Evolutionary conservation across 495 filamentous ascomycete genomes (phyloP).

Genomic region (Lepidopterella palustris): DNA sequence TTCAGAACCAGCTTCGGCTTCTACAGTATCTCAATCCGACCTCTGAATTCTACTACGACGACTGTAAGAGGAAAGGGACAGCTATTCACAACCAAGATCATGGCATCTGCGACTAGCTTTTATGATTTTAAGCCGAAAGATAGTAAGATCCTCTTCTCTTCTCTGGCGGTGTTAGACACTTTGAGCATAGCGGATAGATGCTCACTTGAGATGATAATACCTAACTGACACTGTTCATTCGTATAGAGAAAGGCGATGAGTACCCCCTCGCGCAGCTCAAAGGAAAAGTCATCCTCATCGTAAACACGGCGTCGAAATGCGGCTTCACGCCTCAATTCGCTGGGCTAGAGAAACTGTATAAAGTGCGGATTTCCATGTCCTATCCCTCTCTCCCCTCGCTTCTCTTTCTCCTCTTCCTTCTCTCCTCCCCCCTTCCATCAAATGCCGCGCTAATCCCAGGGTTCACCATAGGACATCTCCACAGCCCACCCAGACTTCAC

Average conservation of each 20-base stretch:
- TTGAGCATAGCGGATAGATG: not conserved
- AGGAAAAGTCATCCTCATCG: slow-evolving; percentile 88
- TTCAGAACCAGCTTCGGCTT: too few relatives aligned
- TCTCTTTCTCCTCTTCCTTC: not conserved
- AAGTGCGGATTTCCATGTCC: too few relatives aligned
- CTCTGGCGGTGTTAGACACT: not conserved
- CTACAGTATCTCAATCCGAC: not conserved
- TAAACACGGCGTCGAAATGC: slow-evolving; percentile 99
- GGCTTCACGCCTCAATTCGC: slow-evolving; percentile 97
- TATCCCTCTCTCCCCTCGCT: not conserved
- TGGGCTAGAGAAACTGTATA: slow-evolving; percentile 85
- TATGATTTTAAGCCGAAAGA: slow-evolving; percentile 80
- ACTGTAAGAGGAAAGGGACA: not conserved
- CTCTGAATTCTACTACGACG: not conserved
- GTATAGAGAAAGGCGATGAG: slow-evolving; percentile 64
- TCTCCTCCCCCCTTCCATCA: not conserved
- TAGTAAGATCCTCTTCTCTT: slow-evolving; percentile 24
- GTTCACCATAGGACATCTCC: slow-evolving; percentile 43
- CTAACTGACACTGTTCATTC: not conserved
- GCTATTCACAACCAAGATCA: slow-evolving; percentile 39
- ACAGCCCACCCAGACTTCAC: slow-evolving; percentile 64
- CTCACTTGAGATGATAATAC: too few relatives aligned
- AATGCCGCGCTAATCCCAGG: not conserved
- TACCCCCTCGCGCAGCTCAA: slow-evolving; percentile 62
- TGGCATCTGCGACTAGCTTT: slow-evolving; percentile 84